Evolutionary conservation across 1,284 basidiomycete species (phyloP).

Genomic region (Tremellales sp.): DNA sequence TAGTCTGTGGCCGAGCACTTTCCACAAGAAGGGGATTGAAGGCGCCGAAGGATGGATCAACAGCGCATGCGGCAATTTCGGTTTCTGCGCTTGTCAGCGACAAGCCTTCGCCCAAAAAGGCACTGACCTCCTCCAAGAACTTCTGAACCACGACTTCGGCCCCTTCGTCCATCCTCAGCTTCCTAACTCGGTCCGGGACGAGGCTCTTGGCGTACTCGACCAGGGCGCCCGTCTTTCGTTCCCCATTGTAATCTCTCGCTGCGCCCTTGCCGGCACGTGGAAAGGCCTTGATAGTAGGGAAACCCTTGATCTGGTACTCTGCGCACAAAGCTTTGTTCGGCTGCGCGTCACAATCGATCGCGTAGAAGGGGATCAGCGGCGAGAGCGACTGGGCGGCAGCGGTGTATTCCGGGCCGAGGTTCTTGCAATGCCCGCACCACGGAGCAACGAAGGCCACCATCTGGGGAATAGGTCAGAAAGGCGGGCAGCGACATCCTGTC

Average conservation of each 20-base stretch:
- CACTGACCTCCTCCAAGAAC: conserved; percentile 40
- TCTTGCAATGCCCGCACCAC: conserved; percentile 79
- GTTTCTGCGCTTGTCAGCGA: conserved; percentile 48
- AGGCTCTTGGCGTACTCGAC: conserved; percentile 71
- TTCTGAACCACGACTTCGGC: conserved; percentile 38
- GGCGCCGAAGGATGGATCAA: conserved; percentile 67
- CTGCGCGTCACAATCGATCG: conserved; percentile 85
- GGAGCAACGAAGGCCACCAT: conserved; percentile 85
- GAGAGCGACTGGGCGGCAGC: conserved; percentile 74
- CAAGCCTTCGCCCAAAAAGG: background rate
- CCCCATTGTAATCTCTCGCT: conserved; percentile 67
- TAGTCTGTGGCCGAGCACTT: conserved; percentile 73
- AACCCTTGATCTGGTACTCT: conserved; percentile 82
- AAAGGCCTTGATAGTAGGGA: conserved; percentile 87
- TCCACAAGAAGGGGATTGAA: conserved; percentile 78
- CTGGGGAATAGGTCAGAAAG: conserved; percentile 17
- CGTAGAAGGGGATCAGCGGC: conserved; percentile 81
- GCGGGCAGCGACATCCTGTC: background rate
- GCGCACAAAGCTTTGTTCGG: conserved; percentile 76
- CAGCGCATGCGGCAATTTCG: conserved; percentile 61
- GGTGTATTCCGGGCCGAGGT: conserved; percentile 77
- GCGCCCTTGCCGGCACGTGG: conserved; percentile 64
- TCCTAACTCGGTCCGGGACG: conserved; percentile 64
- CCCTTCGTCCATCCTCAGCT: conserved; percentile 57
- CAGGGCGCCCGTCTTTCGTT: conserved; percentile 69